These are phyloP conservation scores for Leccinellum albellum DNA, from an alignment of 768 basidiomycete genomes.

Conservation along the genomic window DNA sequence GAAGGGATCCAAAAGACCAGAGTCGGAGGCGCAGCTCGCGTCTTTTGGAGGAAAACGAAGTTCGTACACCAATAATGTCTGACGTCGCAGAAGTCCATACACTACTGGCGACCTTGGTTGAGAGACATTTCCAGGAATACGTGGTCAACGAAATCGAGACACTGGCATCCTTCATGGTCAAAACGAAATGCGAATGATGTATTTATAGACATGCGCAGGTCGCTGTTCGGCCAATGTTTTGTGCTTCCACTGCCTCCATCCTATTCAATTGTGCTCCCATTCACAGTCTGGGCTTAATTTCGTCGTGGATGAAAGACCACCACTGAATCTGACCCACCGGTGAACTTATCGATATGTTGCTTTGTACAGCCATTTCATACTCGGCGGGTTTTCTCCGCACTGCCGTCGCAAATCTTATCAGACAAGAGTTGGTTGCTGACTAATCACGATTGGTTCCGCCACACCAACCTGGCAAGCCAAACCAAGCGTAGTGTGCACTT, in stretches of 20 bases:
- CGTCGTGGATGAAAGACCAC: conserved; percentile 2
- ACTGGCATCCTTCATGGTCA: conserved; percentile 79
- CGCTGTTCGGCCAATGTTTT: conserved; percentile 10
- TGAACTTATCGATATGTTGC: background rate
- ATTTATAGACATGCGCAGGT: conserved; percentile 16
- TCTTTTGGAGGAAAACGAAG: conserved; percentile 58
- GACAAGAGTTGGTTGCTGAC: conserved; percentile 16
- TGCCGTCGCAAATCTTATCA: conserved; percentile 24
- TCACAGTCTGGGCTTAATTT: conserved; percentile 1
- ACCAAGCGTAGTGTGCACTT: background rate
- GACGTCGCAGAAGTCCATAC: conserved; percentile 67
- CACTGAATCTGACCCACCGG: background rate
- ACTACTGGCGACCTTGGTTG: conserved; percentile 64
- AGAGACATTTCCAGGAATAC: conserved; percentile 68
- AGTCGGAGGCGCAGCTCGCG: conserved; percentile 68
- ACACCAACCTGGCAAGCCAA: background rate
- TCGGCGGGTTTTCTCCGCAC: background rate
- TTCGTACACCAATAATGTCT: conserved; percentile 61
- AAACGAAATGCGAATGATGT: conserved; percentile 48
- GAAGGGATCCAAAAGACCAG: conserved; percentile 61
- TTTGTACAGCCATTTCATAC: background rate
- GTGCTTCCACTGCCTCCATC: conserved; percentile 3
- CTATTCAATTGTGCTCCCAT: conserved; percentile 15
- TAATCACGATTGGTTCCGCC: background rate
- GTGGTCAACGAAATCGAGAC: conserved; percentile 71